These are phyloP conservation scores for Rhodotorula toruloides DNA, from an alignment of 768 basidiomycete genomes.

Conservation along the genomic window DNA sequence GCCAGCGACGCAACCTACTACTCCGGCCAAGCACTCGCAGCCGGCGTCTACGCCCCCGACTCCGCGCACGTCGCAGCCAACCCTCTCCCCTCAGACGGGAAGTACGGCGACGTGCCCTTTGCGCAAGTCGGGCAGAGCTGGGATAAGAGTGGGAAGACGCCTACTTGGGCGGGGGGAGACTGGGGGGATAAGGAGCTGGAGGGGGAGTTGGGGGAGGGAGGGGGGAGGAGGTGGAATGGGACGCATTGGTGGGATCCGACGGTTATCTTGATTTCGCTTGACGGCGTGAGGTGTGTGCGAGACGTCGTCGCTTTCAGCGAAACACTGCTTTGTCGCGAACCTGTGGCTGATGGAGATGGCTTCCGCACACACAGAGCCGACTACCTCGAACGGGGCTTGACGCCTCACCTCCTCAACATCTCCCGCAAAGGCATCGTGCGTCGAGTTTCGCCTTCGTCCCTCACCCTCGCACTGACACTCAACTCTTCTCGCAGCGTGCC, in stretches of 20 bases:
- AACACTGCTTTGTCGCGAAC: too few relatives aligned
- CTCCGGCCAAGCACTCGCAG: conserved; percentile 8
- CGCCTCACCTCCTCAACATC: conserved; percentile 73
- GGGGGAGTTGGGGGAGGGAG: background rate
- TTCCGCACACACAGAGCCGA: conserved; percentile 57
- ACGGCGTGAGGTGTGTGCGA: conserved; percentile 58
- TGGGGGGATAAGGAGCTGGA: conserved; percentile 4
- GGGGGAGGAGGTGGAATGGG: conserved; percentile 57
- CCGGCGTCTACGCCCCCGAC: conserved; percentile 3
- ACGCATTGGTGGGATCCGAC: conserved; percentile 76
- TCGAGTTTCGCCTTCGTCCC: background rate
- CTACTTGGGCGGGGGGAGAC: conserved; percentile 32
- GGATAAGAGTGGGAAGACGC: conserved; percentile 2
- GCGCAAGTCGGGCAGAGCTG: conserved; percentile 14
- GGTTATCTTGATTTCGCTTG: conserved; percentile 77
- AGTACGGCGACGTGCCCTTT: conserved; percentile 33
- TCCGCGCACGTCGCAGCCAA: background rate
- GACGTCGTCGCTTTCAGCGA: too few relatives aligned
- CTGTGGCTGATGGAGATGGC: background rate
- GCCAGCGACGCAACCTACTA: conserved; percentile 4
- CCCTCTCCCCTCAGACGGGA: conserved; percentile 12
- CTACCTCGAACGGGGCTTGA: conserved; percentile 77
- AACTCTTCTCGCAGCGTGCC: conserved; percentile 53
- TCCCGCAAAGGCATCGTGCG: conserved; percentile 65
- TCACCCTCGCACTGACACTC: background rate